These are phyloP conservation scores for Rhododendron ferrugineum DNA, from an alignment of 148 eudicot genomes.

Conservation along the genomic window DNA sequence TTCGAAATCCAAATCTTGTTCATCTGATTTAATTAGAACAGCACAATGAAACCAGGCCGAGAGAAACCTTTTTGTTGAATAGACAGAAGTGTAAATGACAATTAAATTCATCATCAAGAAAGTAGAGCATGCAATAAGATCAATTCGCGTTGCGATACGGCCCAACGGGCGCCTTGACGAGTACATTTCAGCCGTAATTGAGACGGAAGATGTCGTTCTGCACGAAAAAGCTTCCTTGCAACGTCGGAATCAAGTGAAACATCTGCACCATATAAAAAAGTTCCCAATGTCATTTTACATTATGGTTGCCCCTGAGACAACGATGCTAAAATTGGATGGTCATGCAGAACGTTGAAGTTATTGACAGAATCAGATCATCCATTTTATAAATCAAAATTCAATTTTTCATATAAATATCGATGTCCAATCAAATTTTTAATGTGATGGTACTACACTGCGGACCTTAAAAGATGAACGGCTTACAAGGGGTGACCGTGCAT, in stretches of 20 bases:
- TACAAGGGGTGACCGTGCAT: not conserved
- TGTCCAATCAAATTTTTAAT: too few relatives aligned
- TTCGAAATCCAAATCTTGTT: not conserved
- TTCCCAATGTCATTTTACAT: not conserved
- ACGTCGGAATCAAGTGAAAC: slow-evolving; percentile 77
- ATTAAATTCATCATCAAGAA: not conserved
- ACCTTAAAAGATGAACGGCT: too few relatives aligned
- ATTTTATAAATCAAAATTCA: too few relatives aligned
- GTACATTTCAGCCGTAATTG: slow-evolving; percentile 52
- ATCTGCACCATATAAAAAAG: slow-evolving; percentile 35
- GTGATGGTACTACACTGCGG: too few relatives aligned
- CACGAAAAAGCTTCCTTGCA: slow-evolving; percentile 59
- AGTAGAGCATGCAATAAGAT: not conserved
- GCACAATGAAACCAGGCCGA: not conserved
- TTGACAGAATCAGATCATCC: too few relatives aligned
- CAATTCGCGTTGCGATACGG: not conserved
- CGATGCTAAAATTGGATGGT: not conserved
- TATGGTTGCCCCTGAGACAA: not conserved
- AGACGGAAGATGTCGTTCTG: slow-evolving; percentile 84
- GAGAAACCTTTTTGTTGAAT: not conserved
- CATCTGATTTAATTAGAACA: not conserved
- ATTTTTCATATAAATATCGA: too few relatives aligned
- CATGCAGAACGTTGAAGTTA: too few relatives aligned
- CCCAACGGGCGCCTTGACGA: not conserved
- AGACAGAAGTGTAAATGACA: not conserved